Conservation (phyloP, 495 filamentous ascomycete genomes). For the Aspergillus affinis region DNA sequence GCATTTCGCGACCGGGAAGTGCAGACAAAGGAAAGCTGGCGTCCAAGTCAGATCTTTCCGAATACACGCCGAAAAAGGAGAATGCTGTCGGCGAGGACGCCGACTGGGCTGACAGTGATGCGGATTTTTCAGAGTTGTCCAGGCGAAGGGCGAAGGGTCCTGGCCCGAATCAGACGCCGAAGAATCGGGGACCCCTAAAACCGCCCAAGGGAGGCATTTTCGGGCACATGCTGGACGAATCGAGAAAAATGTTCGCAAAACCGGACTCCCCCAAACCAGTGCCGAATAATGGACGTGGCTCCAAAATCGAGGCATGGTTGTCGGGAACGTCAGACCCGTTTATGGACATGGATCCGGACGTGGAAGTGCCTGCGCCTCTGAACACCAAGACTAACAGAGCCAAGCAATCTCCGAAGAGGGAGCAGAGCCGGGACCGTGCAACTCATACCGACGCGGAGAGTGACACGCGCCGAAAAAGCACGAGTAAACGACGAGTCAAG, state of each 20-base stretch:
- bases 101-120: conserved; percentile 45
- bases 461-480: conserved; percentile 29
- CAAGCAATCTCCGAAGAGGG: conserved; percentile 28
- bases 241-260: conserved; percentile 54
- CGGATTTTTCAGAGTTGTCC: conserved; percentile 47
- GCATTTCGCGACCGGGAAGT: conserved; percentile 17
- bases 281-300: conserved; percentile 31
- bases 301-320: conserved; percentile 76
- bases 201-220: conserved; percentile 49
- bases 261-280: conserved; percentile 49
- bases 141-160: conserved; percentile 37
- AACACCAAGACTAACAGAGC: conserved; percentile 38
- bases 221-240: conserved; percentile 51
- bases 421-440: conserved; percentile 15
- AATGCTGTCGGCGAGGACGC: conserved; percentile 32
- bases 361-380: conserved; percentile 46
- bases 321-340: conserved; percentile 73
- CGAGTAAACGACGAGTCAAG: conserved; percentile 27
- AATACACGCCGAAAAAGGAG: conserved; percentile 27
- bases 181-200: conserved; percentile 24
- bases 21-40: conserved; percentile 17
- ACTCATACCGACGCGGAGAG: conserved; percentile 27
- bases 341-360: conserved; percentile 48
- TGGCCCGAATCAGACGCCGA: conserved; percentile 10
- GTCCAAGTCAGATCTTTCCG: conserved; percentile 26